Base-by-base conservation (phyloP, 371 early-diverging fungal species). In the Mortierella sp. region DNA sequence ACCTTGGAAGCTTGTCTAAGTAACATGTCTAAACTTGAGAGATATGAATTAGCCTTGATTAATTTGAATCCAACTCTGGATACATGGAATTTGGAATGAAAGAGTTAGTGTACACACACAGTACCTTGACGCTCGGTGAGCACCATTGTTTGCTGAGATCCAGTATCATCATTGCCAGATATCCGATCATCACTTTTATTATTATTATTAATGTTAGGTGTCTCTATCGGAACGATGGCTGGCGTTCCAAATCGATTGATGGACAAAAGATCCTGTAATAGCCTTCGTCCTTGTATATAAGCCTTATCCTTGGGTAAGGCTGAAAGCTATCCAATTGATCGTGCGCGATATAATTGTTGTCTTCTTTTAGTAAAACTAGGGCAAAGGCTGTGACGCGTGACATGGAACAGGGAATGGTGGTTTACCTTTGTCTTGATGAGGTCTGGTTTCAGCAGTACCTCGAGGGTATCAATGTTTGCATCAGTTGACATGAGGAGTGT, bases 61-160 rank as follows among this genome's bases (percentile, higher is more conserved):
- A 3, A n/a, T 1, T 8, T 28, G 47, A 19, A 22, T n/a, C 22
- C 47, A 17, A 5, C 19, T 53, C 9, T 53, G 53, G 26, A 9
- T 19, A 35, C 0, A 26, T 23, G 19, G 29, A 60, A 60, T 26
- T 5, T 26, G 5, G 42, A 40, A 53, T 28, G 28, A 53, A 53
- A 51, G 12, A 23, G 26, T n/a, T 43, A 43, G 17, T 43, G 10
- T 6, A 19, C 19, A 45, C 6, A 17, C 19, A 19, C 40, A 37
- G 12, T 75, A 69, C 78, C 78, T 68, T 80, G 80, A 0, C 80
- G 70, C 37, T 80, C 80, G 9, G 80, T 74, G 29, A 80, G 71
- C 35, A 62, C 58, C 68, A 80, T 70, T 7, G 71, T 80, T 45
- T 80, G 80, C 42, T 60, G 60, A 26, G 53, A 53, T 2, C 34